Evolutionary conservation across 768 basidiomycete species (phyloP).

Genomic region (Lepiota brunneoincarnata): DNA sequence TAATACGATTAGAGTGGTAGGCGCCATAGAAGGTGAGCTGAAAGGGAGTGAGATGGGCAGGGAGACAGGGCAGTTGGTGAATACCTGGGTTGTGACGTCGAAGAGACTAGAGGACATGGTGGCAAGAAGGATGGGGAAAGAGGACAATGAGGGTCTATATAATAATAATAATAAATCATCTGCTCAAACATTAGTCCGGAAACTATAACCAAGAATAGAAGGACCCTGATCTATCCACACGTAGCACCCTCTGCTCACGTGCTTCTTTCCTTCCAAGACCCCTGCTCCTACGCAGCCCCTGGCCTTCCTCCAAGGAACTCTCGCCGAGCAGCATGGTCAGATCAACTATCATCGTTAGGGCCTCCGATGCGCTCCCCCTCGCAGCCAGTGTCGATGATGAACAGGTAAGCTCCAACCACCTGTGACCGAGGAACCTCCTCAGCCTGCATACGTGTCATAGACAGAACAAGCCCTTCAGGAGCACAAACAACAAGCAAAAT

Average conservation of each 20-base stretch:
- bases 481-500: conserved; percentile 97
- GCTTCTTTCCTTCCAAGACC: conserved; percentile 11
- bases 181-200: conserved; percentile 12
- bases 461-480: conserved; percentile 93
- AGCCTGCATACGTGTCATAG: conserved; percentile 43
- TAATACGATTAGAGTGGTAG: conserved; percentile 82
- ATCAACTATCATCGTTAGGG: conserved; percentile 83
- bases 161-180: conserved; percentile 8
- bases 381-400: conserved; percentile 98
- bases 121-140: conserved; percentile 19
- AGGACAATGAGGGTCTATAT: conserved; percentile 5
- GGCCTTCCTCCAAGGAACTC: conserved; percentile 12
- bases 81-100: conserved; percentile 70
- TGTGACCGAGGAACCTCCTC: conserved; percentile 13
- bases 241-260: conserved; percentile 19
- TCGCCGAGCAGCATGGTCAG: conserved; percentile 60
- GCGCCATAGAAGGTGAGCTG: conserved; percentile 93
- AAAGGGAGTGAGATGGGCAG: neutral
- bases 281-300: conserved; percentile 8
- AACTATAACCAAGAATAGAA: neutral
- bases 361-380: conserved; percentile 83
- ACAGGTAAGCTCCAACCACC: conserved; percentile 51
- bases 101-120: conserved; percentile 45
- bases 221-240: neutral
- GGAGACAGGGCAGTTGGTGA: conserved; percentile 1